These are phyloP conservation scores for Plasmodium cynomolgi DNA, from an alignment of 169 alveolate genomes.

Conservation along the genomic window DNA sequence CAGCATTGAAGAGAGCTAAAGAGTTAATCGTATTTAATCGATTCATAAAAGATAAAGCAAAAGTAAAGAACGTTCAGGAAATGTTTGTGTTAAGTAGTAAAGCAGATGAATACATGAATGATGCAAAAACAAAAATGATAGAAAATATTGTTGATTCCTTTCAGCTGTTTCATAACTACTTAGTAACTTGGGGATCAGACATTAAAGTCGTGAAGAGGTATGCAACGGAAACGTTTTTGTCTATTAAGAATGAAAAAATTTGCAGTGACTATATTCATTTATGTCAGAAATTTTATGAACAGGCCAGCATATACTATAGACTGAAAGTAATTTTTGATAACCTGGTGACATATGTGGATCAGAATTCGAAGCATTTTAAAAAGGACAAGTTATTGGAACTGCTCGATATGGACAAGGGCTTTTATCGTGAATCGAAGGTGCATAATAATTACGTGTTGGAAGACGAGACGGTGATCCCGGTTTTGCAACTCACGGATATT, in stretches of 20 bases:
- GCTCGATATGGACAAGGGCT: neutral
- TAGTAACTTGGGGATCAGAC: neutral
- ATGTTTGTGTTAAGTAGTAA: slow-evolving; percentile 12
- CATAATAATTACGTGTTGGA: neutral
- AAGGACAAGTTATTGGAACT: neutral
- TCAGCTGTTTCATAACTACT: neutral
- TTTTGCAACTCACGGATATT: neutral
- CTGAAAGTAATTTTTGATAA: neutral
- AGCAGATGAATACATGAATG: neutral
- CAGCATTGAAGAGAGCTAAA: neutral
- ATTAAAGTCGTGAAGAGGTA: neutral
- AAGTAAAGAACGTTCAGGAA: slow-evolving; percentile 4
- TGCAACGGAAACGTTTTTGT: neutral
- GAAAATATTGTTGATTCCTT: neutral
- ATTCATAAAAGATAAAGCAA: slow-evolving; percentile 1
- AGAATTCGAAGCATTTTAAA: neutral
- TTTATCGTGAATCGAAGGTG: neutral
- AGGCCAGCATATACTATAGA: neutral
- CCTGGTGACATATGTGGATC: neutral
- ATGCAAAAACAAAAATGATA: neutral
- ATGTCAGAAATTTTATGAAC: slow-evolving; percentile 43
- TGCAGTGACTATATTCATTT: slow-evolving; percentile 15
- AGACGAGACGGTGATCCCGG: neutral
- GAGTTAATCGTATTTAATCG: slow-evolving; percentile 5
- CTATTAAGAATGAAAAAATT: neutral